Percentiles rank a stretch among this genome's conserved stretches.
Evolutionary conservation across 805 yeast genomes (phyloP).

Genomic region (Wickerhamomyces chaumierensis): DNA sequence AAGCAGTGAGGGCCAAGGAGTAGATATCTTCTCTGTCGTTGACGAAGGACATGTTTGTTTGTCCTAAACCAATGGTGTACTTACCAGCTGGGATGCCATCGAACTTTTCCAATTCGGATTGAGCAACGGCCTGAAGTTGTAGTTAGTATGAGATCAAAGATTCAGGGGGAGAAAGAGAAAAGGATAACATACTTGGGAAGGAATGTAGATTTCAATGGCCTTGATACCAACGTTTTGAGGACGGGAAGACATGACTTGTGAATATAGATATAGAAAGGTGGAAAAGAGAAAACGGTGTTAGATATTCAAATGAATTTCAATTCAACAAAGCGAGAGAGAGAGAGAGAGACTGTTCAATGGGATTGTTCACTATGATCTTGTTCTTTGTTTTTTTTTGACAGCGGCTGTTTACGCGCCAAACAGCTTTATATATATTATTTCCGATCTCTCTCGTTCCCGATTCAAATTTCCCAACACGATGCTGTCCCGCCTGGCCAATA

Average conservation of each 20-base stretch:
- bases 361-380: too few relatives aligned
- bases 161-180: background rate
- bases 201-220: conserved; percentile 88
- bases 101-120: conserved; percentile 72
- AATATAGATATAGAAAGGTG: background rate
- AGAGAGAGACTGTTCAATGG: too few relatives aligned
- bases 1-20: conserved; percentile 86
- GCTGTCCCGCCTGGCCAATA: too few relatives aligned
- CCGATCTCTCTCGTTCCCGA: too few relatives aligned
- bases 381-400: too few relatives aligned
- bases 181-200: conserved; percentile 44
- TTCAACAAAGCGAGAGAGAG: background rate
- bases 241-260: conserved; percentile 15
- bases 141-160: background rate
- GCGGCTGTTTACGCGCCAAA: too few relatives aligned
- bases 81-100: conserved; percentile 90
- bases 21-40: conserved; percentile 96
- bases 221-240: conserved; percentile 92
- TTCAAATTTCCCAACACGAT: too few relatives aligned
- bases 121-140: conserved; percentile 51
- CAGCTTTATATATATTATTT: too few relatives aligned
- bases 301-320: too few relatives aligned
- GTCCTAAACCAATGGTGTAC: conserved; percentile 97
- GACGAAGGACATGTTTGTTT: conserved; percentile 95
- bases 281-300: background rate